Percentiles rank a stretch among this genome's conserved stretches.
phyloP scores from a whole-genome alignment of 495 filamentous ascomycete genomes.

The Aspergillus funiculosus region DNA sequence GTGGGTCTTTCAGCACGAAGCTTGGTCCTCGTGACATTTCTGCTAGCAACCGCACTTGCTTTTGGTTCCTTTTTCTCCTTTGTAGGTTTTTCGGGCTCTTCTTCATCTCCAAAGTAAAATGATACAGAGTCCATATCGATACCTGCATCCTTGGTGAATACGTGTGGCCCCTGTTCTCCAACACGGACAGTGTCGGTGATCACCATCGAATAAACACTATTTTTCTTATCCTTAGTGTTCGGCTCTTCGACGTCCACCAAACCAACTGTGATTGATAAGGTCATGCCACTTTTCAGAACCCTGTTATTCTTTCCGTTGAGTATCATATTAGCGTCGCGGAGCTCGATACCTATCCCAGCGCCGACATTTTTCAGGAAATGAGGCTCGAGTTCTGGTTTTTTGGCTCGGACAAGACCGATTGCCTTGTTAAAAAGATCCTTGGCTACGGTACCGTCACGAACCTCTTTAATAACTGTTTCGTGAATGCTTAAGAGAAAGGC shows the following conservation, averaged over 20 bases:
- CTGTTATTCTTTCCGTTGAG: conserved; percentile 80
- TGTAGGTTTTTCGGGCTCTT: conserved; percentile 54
- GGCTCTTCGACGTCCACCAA: conserved; percentile 82
- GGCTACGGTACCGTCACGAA: conserved; percentile 77
- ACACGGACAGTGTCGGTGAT: conserved; percentile 92
- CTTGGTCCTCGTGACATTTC: conserved; percentile 90
- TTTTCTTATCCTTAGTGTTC: conserved; percentile 76
- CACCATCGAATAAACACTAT: conserved; percentile 78
- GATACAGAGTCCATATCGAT: conserved; percentile 85
- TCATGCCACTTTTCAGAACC: conserved; percentile 91
- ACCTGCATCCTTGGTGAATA: conserved; percentile 90
- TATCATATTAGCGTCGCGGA: conserved; percentile 70
- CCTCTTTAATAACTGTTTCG: conserved; percentile 78
- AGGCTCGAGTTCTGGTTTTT: conserved; percentile 89
- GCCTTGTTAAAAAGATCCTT: conserved; percentile 95
- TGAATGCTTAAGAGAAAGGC: conserved; percentile 83
- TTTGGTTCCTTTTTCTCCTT: conserved; percentile 76
- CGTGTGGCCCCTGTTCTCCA: conserved; percentile 59
- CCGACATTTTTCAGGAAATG: conserved; percentile 89
- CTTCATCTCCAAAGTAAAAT: conserved; percentile 95
- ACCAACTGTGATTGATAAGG: conserved; percentile 78
- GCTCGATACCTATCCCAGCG: conserved; percentile 87
- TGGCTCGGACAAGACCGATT: conserved; percentile 64
- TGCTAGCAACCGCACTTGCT: conserved; percentile 76
- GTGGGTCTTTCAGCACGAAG: conserved; percentile 83